Percentiles rank a stretch among this genome's conserved stretches.
Conservation (phyloP, 129 eudicot genomes). For the Flaveria brownii region DNA sequence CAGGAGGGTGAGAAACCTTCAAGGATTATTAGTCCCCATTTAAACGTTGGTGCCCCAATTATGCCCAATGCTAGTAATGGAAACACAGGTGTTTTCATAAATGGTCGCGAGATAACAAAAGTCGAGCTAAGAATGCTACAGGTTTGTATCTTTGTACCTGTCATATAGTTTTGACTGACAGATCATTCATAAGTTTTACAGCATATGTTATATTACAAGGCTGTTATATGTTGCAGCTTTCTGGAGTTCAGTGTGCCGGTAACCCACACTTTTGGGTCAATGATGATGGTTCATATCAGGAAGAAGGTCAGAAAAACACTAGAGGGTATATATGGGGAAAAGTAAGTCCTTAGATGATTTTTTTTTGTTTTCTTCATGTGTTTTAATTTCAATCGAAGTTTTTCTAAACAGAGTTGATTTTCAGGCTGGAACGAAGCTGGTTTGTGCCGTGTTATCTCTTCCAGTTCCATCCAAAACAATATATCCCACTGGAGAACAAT, state of each 20-base stretch:
- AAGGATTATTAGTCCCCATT: conserved; percentile 87
- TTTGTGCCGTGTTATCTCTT: conserved; percentile 87
- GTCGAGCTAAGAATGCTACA: conserved; percentile 92
- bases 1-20: conserved; percentile 98
- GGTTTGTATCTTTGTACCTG: conserved; percentile 45
- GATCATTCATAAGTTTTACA: neutral
- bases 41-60: conserved; percentile 87
- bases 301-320: conserved; percentile 97
- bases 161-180: neutral
- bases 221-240: conserved; percentile 53
- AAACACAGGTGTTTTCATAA: conserved; percentile 86
- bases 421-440: conserved; percentile 95
- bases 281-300: conserved; percentile 98
- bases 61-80: conserved; percentile 89
- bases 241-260: conserved; percentile 99
- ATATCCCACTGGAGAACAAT: conserved; percentile 61
- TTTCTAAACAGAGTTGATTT: conserved; percentile 18
- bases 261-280: conserved; percentile 99
- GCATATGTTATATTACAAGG: neutral
- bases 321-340: conserved; percentile 99
- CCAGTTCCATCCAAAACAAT: conserved; percentile 84
- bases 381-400: neutral
- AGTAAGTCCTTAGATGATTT: conserved; percentile 42
- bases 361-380: neutral
- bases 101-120: conserved; percentile 97